Percentiles rank a stretch among this genome's conserved stretches.
These are phyloP conservation scores for Agastache rugosa DNA, from an alignment of 257 asterid genomes.

Conservation along the genomic window DNA sequence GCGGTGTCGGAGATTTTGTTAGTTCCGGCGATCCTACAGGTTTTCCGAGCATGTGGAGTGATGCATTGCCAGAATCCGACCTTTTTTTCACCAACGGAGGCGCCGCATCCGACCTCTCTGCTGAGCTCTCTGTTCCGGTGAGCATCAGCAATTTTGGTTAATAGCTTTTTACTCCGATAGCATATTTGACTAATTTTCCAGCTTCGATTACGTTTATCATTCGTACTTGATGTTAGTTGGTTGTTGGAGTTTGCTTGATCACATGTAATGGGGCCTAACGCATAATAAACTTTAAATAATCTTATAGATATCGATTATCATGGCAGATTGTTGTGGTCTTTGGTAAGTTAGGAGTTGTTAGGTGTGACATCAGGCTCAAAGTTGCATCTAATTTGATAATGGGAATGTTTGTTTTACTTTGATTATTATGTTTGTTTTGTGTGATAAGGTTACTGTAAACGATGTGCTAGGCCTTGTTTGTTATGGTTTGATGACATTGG, in stretches of 20 bases:
- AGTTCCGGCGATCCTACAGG: conserved; percentile 53
- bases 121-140: conserved; percentile 88
- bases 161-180: background rate
- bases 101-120: conserved; percentile 60
- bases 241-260: conserved; percentile 19
- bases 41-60: conserved; percentile 72
- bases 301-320: background rate
- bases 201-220: background rate
- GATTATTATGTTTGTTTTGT: conserved; percentile 10
- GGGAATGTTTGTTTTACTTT: background rate
- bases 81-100: conserved; percentile 50
- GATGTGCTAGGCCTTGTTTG: background rate
- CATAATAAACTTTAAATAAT: background rate
- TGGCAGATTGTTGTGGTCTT: conserved; percentile 25
- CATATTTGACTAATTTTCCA: background rate
- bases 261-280: conserved; percentile 17
- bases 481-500: conserved; percentile 10
- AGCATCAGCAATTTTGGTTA: conserved; percentile 27
- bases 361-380: conserved; percentile 29
- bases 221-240: conserved; percentile 18
- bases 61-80: conserved; percentile 61
- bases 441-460: background rate
- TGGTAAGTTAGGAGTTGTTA: conserved; percentile 34
- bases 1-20: conserved; percentile 40
- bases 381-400: background rate